These are phyloP conservation scores for Sclerotinia subarctica DNA, from an alignment of 2,329 filamentous ascomycete genomes.

Conservation along the genomic window DNA sequence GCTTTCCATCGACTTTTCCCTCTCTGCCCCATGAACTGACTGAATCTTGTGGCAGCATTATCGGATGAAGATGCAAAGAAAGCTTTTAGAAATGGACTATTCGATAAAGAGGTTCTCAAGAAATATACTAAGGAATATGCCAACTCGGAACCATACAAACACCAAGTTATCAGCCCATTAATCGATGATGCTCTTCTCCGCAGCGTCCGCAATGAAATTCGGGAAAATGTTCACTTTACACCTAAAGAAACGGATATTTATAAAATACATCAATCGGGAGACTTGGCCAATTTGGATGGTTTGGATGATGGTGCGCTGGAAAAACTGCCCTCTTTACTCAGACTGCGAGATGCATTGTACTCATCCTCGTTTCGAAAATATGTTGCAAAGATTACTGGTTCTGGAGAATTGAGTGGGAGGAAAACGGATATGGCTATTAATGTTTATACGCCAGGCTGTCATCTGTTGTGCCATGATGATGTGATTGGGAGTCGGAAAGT, in stretches of 20 bases:
- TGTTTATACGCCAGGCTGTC: constrained; percentile 94
- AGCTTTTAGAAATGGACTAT: constrained; percentile 63
- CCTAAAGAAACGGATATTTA: constrained; percentile 99
- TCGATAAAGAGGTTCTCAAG: constrained; percentile 56
- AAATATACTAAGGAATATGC: constrained; percentile 62
- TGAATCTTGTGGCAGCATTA: constrained; percentile 28
- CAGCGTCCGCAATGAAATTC: constrained; percentile 82
- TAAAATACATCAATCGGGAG: constrained; percentile 98
- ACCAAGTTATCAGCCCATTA: constrained; percentile 80
- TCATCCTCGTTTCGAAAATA: constrained; percentile 86
- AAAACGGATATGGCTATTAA: constrained; percentile 99
- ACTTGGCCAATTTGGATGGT: constrained; percentile 93
- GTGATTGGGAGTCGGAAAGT: constrained; percentile 95
- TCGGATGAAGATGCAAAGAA: constrained; percentile 36
- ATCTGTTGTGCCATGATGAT: constrained; percentile 94
- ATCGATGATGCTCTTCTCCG: constrained; percentile 81
- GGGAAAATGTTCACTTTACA: constrained; percentile 87
- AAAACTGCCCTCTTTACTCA: constrained; percentile 83
- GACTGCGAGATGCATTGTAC: constrained; percentile 92
- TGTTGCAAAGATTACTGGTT: constrained; percentile 78
- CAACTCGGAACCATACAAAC: constrained; percentile 73
- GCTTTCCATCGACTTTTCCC: constrained; percentile 25
- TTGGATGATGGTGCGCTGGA: constrained; percentile 81
- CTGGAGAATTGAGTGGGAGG: constrained; percentile 80
- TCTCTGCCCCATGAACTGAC: constrained; percentile 25